These are phyloP conservation scores for Termitomyces sp. DNA, from an alignment of 768 basidiomycete genomes.

Conservation along the genomic window DNA sequence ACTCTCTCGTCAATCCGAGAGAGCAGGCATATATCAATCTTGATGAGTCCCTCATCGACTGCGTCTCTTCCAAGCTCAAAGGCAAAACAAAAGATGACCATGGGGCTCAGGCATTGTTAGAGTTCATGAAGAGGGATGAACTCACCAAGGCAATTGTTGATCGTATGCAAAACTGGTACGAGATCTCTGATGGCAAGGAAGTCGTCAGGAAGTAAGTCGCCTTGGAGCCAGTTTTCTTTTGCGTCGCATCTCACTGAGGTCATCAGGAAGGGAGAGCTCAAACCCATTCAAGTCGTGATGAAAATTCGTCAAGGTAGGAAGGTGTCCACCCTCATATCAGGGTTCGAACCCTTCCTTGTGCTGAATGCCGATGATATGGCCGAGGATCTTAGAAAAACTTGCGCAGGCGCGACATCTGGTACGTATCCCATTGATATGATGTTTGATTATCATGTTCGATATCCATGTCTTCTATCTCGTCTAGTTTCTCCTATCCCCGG, in stretches of 20 bases:
- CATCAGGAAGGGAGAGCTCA: slow-evolving; percentile 70
- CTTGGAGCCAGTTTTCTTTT: background rate
- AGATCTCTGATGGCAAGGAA: slow-evolving; percentile 57
- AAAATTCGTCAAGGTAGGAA: slow-evolving; percentile 81
- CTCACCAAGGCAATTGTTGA: slow-evolving; percentile 47
- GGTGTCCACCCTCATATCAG: slow-evolving; percentile 70
- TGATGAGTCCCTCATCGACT: slow-evolving; percentile 40
- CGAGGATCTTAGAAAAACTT: slow-evolving; percentile 71
- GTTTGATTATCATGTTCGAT: background rate
- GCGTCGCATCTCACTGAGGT: background rate
- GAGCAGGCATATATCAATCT: slow-evolving; percentile 74
- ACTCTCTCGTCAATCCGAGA: slow-evolving; percentile 59
- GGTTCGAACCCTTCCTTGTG: slow-evolving; percentile 73
- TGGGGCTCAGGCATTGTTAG: slow-evolving; percentile 17
- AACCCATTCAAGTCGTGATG: slow-evolving; percentile 63
- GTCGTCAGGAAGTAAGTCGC: slow-evolving; percentile 52
- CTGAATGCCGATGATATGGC: slow-evolving; percentile 69
- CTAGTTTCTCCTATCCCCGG: slow-evolving; percentile 63
- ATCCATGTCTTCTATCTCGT: background rate
- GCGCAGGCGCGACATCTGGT: slow-evolving; percentile 81
- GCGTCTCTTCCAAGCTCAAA: slow-evolving; percentile 32
- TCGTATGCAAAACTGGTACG: slow-evolving; percentile 79
- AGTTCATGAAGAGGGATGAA: slow-evolving; percentile 70
- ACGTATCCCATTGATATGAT: slow-evolving; percentile 16
- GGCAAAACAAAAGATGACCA: slow-evolving; percentile 26